Base-by-base conservation (phyloP, 495 filamentous ascomycete genomes). In the Aspergillus leporis region DNA sequence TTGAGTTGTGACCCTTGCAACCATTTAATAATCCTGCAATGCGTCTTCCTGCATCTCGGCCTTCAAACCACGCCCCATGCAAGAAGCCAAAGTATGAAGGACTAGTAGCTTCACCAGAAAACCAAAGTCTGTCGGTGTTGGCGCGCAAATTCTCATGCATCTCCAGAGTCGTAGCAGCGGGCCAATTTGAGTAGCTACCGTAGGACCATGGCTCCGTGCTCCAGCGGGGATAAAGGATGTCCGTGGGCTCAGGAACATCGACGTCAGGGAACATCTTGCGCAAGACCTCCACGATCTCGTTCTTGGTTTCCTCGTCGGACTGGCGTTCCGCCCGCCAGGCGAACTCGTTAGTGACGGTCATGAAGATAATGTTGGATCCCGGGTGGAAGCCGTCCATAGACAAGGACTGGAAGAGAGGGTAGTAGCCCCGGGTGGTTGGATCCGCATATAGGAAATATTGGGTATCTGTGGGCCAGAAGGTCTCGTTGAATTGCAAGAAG, bases 151-250 rank as follows among this genome's bases (percentile, higher is more conserved):
- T 90, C 67, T 91, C 83, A 65, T 92, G 89, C 70, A 78, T 83
- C 62, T 89, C 83, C 1, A 90, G 75, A 4, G 81, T 87, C 28
- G 83, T 84, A 4, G 84, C 84, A 0, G 81, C 70, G 0, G 89
- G 88, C 88, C 87, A 91, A 64, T 91, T 91, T 18, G 83, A 86
- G 68, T 91, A 92, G 51, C 81, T 85, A 5, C 89, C 89, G 48
- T 82, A 83, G 2, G 88, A 77, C 84, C 89, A 89, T 16, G 85
- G 82, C 61, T 82, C 79, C 1, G 69, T 73, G 34, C 78, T 86
- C 89, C 89, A 92, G 30, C 88, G 80, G 0, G 88, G 88, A 60
- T 89, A 92, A 63, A 80, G 79, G 70, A 91, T 90, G 3, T 76
- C 85, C 7, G 81, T 81, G 1, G 89, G 88, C 14, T 90, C 87